Conservation (phyloP, 305 asterid genomes). For the Withania somnifera region DNA sequence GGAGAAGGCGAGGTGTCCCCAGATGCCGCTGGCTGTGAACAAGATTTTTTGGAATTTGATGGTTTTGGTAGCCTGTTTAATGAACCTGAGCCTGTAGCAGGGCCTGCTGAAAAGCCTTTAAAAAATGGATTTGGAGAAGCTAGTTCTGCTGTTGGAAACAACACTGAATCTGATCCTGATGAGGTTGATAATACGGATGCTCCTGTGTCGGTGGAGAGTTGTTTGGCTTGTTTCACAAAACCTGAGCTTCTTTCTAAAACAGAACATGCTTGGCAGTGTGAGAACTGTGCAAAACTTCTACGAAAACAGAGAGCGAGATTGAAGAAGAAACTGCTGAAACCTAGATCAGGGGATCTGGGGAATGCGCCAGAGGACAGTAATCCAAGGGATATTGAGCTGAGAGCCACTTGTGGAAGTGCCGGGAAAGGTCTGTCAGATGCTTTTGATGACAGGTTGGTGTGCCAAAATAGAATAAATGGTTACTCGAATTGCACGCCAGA, state of each 20-base stretch:
- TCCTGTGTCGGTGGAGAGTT: constrained; percentile 80
- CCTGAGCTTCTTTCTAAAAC: constrained; percentile 72
- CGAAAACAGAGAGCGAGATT: constrained; percentile 31
- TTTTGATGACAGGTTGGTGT: constrained; percentile 13
- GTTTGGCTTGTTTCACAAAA: constrained; percentile 60
- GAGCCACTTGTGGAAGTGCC: constrained; percentile 8
- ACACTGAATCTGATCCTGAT: constrained; percentile 69
- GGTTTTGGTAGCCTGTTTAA: constrained; percentile 64
- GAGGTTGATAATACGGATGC: constrained; percentile 78
- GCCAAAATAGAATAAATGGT: no score
- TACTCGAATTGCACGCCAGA: no score
- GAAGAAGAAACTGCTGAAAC: constrained; percentile 20
- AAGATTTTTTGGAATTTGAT: constrained; percentile 42
- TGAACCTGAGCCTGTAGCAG: constrained; percentile 53
- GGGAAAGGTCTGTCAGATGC: constrained; percentile 18
- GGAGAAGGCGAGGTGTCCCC: constrained; percentile 23
- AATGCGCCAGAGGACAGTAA: constrained; percentile 17
- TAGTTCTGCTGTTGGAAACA: constrained; percentile 13
- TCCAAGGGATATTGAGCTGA: neutral
- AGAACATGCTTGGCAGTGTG: constrained; percentile 95
- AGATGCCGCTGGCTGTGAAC: constrained; percentile 25
- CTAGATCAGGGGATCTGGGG: constrained; percentile 8
- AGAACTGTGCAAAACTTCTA: constrained; percentile 65
- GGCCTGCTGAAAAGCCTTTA: constrained; percentile 14
- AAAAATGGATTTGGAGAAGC: neutral